phyloP scores from a whole-genome alignment of 164 flowering plant genomes.

The Hamamelis virginiana region DNA sequence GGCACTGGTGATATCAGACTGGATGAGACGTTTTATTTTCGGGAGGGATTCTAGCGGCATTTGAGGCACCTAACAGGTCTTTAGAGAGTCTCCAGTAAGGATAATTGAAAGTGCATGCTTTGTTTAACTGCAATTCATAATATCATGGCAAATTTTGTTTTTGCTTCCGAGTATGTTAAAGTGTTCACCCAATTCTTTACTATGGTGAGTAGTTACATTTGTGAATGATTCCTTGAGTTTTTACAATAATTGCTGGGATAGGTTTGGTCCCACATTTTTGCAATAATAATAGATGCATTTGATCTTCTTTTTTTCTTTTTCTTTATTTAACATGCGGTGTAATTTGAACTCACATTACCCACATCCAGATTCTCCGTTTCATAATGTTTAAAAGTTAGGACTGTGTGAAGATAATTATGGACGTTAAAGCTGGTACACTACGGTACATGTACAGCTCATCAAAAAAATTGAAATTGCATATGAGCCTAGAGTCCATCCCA shows the following conservation, averaged over 20 bases:
- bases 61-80: conserved; percentile 20
- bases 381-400: too few relatives aligned
- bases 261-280: not conserved
- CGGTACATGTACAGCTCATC: too few relatives aligned
- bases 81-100: not conserved
- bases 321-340: too few relatives aligned
- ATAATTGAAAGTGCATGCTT: not conserved
- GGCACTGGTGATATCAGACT: conserved; percentile 78
- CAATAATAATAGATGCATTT: not conserved
- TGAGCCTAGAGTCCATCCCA: too few relatives aligned
- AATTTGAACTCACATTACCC: too few relatives aligned
- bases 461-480: too few relatives aligned
- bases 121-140: not conserved
- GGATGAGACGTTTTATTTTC: conserved; percentile 77
- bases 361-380: too few relatives aligned
- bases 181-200: not conserved
- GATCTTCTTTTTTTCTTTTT: too few relatives aligned
- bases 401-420: too few relatives aligned
- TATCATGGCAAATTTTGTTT: not conserved
- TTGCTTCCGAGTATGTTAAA: not conserved
- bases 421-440: too few relatives aligned
- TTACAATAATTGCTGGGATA: not conserved
- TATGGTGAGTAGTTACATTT: not conserved
- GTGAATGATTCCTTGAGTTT: not conserved
- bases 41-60: conserved; percentile 92